phyloP scores from a whole-genome alignment of 192 early-diverging fungal genomes.

The Linnemannia exigua region DNA sequence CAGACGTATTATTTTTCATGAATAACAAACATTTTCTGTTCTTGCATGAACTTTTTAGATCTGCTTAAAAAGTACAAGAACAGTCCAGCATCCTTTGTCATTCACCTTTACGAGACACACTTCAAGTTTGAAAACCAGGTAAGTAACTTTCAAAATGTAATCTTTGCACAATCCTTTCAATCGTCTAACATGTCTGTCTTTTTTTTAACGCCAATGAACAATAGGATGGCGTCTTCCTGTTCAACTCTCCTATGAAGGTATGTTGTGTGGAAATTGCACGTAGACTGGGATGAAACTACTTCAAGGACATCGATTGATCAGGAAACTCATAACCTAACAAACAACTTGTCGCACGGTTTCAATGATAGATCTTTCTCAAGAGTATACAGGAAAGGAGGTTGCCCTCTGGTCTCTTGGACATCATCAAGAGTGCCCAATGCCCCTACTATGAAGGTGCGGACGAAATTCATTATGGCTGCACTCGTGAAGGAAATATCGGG shows the following conservation, averaged over 20 bases:
- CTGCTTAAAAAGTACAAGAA: conserved; percentile 62
- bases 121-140: conserved; percentile 80
- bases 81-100: conserved; percentile 69
- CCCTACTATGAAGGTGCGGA: conserved; percentile 64
- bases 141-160: not conserved
- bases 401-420: conserved; percentile 77
- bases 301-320: not conserved
- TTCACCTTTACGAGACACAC: conserved; percentile 80
- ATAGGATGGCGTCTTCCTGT: conserved; percentile 67
- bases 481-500: not conserved
- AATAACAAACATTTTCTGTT: not conserved
- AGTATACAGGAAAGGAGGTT: conserved; percentile 65
- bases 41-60: conserved; percentile 32
- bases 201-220: not conserved
- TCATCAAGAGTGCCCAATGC: conserved; percentile 72
- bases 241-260: conserved; percentile 70
- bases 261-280: not conserved
- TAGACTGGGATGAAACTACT: not conserved
- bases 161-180: not conserved
- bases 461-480: not conserved
- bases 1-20: not conserved
- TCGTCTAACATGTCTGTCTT: not conserved
- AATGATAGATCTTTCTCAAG: conserved; percentile 62
- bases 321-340: not conserved
- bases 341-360: not conserved